phyloP scores from a whole-genome alignment of 148 eudicot species.

The Fagopyrum tataricum region DNA sequence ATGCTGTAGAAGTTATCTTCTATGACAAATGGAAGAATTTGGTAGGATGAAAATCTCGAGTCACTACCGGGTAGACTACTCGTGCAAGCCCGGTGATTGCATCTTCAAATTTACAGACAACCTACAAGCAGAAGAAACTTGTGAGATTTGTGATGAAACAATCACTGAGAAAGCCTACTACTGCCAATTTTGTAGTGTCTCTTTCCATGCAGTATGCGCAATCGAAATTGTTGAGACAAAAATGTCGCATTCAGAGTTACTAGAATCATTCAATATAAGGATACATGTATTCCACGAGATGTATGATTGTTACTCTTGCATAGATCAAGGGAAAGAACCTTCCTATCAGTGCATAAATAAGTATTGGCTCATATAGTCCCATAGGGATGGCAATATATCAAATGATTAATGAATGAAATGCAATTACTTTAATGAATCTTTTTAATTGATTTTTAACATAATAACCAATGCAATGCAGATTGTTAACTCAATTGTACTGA shows the following conservation, averaged over 20 bases:
- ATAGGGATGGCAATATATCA: too few relatives aligned
- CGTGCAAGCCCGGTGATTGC: neutral
- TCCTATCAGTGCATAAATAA: neutral
- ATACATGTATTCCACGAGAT: neutral
- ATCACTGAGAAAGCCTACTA: neutral
- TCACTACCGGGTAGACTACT: neutral
- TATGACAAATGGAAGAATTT: neutral
- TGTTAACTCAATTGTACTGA: too few relatives aligned
- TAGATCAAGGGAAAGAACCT: neutral
- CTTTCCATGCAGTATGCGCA: neutral
- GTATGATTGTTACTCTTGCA: neutral
- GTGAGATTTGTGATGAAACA: neutral
- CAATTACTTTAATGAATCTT: too few relatives aligned
- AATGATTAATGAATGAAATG: too few relatives aligned
- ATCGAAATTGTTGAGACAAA: neutral
- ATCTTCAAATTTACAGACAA: neutral
- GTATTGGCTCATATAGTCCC: neutral
- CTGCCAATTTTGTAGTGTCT: neutral
- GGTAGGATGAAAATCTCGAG: neutral
- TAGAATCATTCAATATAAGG: neutral
- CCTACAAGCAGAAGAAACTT: neutral
- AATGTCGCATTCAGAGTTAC: too few relatives aligned
- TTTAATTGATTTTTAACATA: too few relatives aligned
- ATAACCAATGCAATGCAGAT: too few relatives aligned
- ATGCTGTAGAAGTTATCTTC: neutral